Conservation (phyloP, 352 stramenopile genomes). For the Globisporangium takayamanum region DNA sequence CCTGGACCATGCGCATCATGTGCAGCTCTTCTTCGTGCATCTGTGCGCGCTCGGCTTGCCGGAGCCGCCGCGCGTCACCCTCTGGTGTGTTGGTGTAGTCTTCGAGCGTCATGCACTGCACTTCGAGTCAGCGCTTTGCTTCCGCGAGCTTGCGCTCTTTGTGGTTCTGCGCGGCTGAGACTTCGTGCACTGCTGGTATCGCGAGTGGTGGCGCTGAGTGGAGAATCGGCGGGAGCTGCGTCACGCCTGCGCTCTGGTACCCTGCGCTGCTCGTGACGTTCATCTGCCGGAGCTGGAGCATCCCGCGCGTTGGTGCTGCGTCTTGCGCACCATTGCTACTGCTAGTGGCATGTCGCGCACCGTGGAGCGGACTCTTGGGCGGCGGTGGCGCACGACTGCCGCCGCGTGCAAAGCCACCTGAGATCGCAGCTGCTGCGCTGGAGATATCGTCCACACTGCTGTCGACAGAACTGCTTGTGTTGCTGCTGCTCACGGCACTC, state of each 20-base stretch:
- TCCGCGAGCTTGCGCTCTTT: slow-evolving; percentile 47
- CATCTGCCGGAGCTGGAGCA: slow-evolving; percentile 49
- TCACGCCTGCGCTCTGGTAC: slow-evolving; percentile 3
- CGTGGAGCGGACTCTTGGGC: slow-evolving; percentile 45
- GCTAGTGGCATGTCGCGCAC: not conserved
- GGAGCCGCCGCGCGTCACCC: slow-evolving; percentile 32
- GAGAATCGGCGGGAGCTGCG: not conserved
- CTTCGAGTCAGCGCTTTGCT: slow-evolving; percentile 37
- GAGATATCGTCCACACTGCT: not conserved
- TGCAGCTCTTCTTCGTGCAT: slow-evolving; percentile 62
- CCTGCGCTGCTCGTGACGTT: slow-evolving; percentile 25
- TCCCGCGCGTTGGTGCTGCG: not conserved
- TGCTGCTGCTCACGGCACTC: not conserved
- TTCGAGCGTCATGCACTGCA: slow-evolving; percentile 42
- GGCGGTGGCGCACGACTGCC: slow-evolving; percentile 24
- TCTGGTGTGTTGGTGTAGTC: slow-evolving; percentile 56
- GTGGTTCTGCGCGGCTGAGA: slow-evolving; percentile 63
- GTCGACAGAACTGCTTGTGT: not conserved
- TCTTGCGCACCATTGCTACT: not conserved
- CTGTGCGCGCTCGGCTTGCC: slow-evolving; percentile 40
- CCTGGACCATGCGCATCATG: slow-evolving; percentile 33
- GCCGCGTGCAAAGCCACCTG: slow-evolving; percentile 5
- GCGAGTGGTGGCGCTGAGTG: not conserved
- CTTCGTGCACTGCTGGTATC: slow-evolving; percentile 15
- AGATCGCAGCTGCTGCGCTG: not conserved